Conservation (phyloP, 2,329 filamentous ascomycete species). For the Alternaria novae-zelandiae region DNA sequence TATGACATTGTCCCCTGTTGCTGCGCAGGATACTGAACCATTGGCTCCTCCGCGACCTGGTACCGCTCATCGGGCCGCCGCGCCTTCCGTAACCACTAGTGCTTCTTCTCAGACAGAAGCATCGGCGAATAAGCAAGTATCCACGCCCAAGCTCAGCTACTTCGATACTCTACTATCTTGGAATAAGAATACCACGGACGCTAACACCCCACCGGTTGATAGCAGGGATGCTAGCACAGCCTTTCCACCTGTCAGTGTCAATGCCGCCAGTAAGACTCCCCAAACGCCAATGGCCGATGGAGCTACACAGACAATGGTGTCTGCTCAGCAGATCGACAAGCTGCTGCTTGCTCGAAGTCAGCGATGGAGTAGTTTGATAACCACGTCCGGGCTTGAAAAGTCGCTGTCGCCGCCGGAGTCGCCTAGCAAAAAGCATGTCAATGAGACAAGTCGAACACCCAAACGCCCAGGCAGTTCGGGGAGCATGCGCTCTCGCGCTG, state of each 20-base stretch:
- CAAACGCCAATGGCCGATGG: constrained; percentile 65
- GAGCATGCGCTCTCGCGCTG: constrained; percentile 64
- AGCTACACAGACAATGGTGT: constrained; percentile 81
- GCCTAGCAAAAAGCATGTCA: constrained; percentile 38
- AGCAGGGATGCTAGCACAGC: constrained; percentile 30
- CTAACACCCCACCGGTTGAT: background rate
- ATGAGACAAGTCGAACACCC: constrained; percentile 40
- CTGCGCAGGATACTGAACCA: constrained; percentile 39
- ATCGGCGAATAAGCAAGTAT: constrained; percentile 21
- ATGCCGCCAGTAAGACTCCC: constrained; percentile 36
- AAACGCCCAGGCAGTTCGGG: constrained; percentile 74
- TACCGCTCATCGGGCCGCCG: constrained; percentile 35
- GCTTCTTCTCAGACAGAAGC: constrained; percentile 22
- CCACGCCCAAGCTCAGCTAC: constrained; percentile 46
- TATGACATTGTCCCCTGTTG: constrained; percentile 37
- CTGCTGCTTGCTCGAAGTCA: constrained; percentile 66
- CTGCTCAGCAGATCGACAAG: constrained; percentile 80
- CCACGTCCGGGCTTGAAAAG: constrained; percentile 40
- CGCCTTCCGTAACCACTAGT: constrained; percentile 16
- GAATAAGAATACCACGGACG: constrained; percentile 44
- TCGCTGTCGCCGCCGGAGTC: constrained; percentile 43
- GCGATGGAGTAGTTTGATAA: constrained; percentile 34
- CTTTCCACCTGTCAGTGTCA: constrained; percentile 32
- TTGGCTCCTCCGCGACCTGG: constrained; percentile 35
- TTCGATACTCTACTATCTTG: constrained; percentile 55